Base-by-base conservation (phyloP, 148 eudicot genomes). In the Spergularia bocconei region DNA sequence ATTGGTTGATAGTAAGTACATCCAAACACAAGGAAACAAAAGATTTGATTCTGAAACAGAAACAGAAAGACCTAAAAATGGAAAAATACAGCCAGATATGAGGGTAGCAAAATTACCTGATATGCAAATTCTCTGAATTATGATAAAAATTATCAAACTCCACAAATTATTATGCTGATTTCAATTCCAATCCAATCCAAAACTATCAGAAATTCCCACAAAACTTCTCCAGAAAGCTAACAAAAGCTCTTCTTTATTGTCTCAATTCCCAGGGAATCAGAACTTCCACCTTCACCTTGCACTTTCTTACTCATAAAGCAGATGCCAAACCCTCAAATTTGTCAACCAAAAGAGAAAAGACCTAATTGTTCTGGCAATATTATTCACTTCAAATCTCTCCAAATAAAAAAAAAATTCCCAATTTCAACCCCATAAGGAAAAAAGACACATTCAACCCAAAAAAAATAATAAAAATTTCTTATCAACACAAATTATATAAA, bases 251-350 rank as follows among this genome's bases (percentile, higher is more conserved):
- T 78, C 33, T 76, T 67, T 81, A 38, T 59, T 81, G 44, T 55
- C 51, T 9, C 51, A n/a, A 71, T 47, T 79, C 83, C 74, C 75
- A 88, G 83, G 78, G 87, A 82, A 82, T 81, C 70, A 79, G 25
- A 71, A 20, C 67, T 67, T 89, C 77, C 78, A 62, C 78, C 53
- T 62, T 79, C 50, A 67, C 66, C 63, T 71, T 56, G 57, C 29
- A 74, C 69, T 79, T 72, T 78, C 69, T 77, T 48, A 47, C 65
- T 12, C 53, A 62, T n/a, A 71, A 76, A 44, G 13, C 60, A 75
- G 78, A 75, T 73, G 67, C 84, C 69, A 73, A 79, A 81, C 77
- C 69, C 82, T 79, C 47, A 58, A 56, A 75, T 14, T 69, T 67
- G 53, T 80, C 1, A 51, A 71, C 33, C 13, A 41, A 76, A 78